These are phyloP conservation scores for Moricandia arvensis DNA, from an alignment of 345 rosid genomes.

Conservation along the genomic window DNA sequence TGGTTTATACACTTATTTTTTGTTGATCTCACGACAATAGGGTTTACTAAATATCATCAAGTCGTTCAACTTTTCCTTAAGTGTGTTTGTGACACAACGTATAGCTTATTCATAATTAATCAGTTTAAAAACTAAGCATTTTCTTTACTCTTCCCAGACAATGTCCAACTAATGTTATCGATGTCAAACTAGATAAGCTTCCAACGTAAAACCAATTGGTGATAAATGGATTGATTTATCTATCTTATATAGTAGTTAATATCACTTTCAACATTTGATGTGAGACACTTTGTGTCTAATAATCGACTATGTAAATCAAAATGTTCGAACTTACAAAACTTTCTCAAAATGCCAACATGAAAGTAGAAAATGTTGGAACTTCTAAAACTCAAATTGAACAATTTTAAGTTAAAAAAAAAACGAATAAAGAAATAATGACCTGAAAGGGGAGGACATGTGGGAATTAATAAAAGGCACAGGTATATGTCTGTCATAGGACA, in stretches of 20 bases:
- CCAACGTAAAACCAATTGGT: no score
- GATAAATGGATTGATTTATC: no score
- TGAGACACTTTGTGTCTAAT: no score
- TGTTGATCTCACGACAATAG: background rate
- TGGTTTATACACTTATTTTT: background rate
- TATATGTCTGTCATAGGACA: constrained; percentile 39
- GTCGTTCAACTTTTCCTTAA: constrained; percentile 22
- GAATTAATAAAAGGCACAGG: constrained; percentile 30
- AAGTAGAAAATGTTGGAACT: no score
- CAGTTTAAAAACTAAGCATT: background rate
- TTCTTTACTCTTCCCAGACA: background rate
- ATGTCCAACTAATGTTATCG: background rate
- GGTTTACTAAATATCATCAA: background rate
- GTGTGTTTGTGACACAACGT: constrained; percentile 1
- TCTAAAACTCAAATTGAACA: no score
- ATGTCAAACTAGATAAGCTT: no score
- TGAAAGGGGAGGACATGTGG: constrained; percentile 20
- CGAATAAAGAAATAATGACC: no score
- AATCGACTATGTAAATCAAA: background rate
- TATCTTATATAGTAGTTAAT: no score
- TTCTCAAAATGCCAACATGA: background rate
- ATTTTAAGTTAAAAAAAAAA: no score
- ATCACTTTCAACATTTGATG: no score
- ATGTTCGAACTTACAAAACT: background rate
- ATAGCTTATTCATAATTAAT: no score